These are phyloP conservation scores for Termitomyces sp. DNA, from an alignment of 768 basidiomycete species.

Conservation along the genomic window DNA sequence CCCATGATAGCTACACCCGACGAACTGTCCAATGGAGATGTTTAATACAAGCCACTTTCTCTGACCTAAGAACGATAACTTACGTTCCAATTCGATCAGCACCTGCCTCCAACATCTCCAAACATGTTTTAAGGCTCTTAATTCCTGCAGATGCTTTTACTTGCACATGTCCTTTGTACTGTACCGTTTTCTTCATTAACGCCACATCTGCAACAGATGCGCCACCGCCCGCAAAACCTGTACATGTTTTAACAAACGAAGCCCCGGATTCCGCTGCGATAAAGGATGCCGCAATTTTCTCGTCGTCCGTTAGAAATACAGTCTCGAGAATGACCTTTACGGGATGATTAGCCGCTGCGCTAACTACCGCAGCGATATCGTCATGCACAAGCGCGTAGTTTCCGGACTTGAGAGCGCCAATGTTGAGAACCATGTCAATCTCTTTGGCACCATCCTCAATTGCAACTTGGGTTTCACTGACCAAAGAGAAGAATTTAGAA, in stretches of 20 bases:
- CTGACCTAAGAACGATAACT: conserved; percentile 15
- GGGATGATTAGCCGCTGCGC: conserved; percentile 25
- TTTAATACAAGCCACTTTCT: neutral
- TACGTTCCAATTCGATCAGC: conserved; percentile 55
- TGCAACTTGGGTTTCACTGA: conserved; percentile 44
- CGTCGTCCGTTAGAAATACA: conserved; percentile 37
- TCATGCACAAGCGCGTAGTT: conserved; percentile 32
- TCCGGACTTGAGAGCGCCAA: conserved; percentile 40
- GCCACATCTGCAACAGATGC: conserved; percentile 42
- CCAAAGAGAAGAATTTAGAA: neutral
- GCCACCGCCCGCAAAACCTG: conserved; percentile 46
- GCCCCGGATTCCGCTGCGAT: conserved; percentile 49
- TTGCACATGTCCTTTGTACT: conserved; percentile 34
- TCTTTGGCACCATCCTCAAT: conserved; percentile 44
- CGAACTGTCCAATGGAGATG: conserved; percentile 20
- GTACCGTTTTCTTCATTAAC: conserved; percentile 39
- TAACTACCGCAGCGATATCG: conserved; percentile 38
- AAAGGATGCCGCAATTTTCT: conserved; percentile 44
- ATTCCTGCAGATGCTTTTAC: conserved; percentile 54
- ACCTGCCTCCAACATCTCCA: conserved; percentile 45
- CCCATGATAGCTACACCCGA: conserved; percentile 17
- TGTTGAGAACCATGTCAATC: conserved; percentile 50
- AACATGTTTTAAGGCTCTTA: conserved; percentile 40
- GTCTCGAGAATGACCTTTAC: conserved; percentile 56
- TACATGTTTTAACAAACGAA: conserved; percentile 51